phyloP scores from a whole-genome alignment of 192 early-diverging fungal species.

The Coemansia sp. region DNA sequence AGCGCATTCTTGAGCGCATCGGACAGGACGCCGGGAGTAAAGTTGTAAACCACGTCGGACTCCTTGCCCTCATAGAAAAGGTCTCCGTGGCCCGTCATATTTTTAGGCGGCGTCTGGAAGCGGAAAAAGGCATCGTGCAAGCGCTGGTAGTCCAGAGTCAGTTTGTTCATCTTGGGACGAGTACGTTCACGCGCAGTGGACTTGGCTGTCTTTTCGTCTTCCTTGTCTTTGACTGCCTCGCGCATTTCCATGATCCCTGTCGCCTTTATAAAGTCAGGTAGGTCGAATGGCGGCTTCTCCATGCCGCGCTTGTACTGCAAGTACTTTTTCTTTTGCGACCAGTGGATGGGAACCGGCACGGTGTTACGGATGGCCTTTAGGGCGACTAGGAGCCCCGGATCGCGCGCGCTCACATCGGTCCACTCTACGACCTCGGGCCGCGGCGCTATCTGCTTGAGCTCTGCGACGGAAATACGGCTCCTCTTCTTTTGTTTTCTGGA shows the following conservation, averaged over 20 bases:
- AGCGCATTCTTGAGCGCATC: slow-evolving; percentile 86
- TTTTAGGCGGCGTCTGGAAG: slow-evolving; percentile 79
- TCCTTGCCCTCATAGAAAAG: slow-evolving; percentile 97
- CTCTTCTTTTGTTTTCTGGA: slow-evolving; percentile 60
- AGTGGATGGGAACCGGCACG: slow-evolving; percentile 94
- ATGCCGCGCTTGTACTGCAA: slow-evolving; percentile 96
- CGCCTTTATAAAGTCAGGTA: slow-evolving; percentile 97
- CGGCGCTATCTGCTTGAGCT: slow-evolving; percentile 88
- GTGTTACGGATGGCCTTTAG: slow-evolving; percentile 94
- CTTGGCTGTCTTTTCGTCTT: slow-evolving; percentile 80
- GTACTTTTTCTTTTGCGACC: slow-evolving; percentile 97
- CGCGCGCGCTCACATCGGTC: slow-evolving; percentile 90
- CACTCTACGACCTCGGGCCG: slow-evolving; percentile 98
- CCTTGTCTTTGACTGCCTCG: slow-evolving; percentile 84
- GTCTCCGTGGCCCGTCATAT: slow-evolving; percentile 40
- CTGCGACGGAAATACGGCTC: slow-evolving; percentile 76
- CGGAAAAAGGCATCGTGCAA: slow-evolving; percentile 98
- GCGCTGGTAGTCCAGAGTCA: slow-evolving; percentile 97
- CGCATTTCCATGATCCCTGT: slow-evolving; percentile 99
- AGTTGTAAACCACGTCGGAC: slow-evolving; percentile 83
- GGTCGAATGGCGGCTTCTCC: slow-evolving; percentile 92
- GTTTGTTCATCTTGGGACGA: slow-evolving; percentile 95
- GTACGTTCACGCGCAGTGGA: slow-evolving; percentile 85
- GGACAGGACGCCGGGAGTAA: slow-evolving; percentile 84
- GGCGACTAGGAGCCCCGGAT: slow-evolving; percentile 87